These are phyloP conservation scores for Abrus precatorius DNA, from an alignment of 306 rosid species.

Conservation along the genomic window DNA sequence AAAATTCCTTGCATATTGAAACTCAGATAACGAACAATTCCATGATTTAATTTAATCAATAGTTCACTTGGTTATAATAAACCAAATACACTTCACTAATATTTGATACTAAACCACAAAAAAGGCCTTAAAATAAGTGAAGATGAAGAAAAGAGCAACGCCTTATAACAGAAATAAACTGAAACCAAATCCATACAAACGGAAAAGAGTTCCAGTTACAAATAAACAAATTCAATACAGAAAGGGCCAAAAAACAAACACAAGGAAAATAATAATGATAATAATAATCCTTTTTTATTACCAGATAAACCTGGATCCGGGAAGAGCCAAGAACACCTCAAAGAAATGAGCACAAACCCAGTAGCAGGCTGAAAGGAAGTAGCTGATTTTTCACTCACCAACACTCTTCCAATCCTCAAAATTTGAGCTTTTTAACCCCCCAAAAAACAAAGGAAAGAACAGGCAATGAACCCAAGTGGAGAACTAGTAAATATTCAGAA, in stretches of 20 bases:
- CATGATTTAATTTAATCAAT: slow-evolving; percentile 13
- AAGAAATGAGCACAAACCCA: slow-evolving; percentile 48
- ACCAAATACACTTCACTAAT: slow-evolving; percentile 37
- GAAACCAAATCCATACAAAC: slow-evolving; percentile 43
- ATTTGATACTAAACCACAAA: background rate
- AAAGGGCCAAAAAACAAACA: slow-evolving; percentile 2
- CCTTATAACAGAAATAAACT: slow-evolving; percentile 43
- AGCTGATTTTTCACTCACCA: slow-evolving; percentile 50
- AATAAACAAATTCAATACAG: slow-evolving; percentile 40
- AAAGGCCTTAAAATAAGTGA: slow-evolving; percentile 38
- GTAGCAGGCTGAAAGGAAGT: slow-evolving; percentile 49
- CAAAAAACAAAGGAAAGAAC: slow-evolving; percentile 34
- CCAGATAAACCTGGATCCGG: slow-evolving; percentile 77
- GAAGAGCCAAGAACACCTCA: slow-evolving; percentile 51
- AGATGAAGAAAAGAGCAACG: slow-evolving; percentile 50
- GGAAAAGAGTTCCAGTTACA: slow-evolving; percentile 35
- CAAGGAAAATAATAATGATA: background rate
- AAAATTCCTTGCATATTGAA: slow-evolving; percentile 18
- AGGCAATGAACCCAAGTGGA: slow-evolving; percentile 44
- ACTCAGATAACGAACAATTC: slow-evolving; percentile 20
- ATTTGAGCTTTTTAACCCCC: slow-evolving; percentile 49
- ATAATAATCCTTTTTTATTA: slow-evolving; percentile 49
- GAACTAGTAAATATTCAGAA: slow-evolving; percentile 33
- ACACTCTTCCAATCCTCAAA: slow-evolving; percentile 45
- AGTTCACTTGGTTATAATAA: background rate